These are phyloP conservation scores for Sarocladium kiliense DNA, from an alignment of 2,329 filamentous ascomycete genomes.

Conservation along the genomic window DNA sequence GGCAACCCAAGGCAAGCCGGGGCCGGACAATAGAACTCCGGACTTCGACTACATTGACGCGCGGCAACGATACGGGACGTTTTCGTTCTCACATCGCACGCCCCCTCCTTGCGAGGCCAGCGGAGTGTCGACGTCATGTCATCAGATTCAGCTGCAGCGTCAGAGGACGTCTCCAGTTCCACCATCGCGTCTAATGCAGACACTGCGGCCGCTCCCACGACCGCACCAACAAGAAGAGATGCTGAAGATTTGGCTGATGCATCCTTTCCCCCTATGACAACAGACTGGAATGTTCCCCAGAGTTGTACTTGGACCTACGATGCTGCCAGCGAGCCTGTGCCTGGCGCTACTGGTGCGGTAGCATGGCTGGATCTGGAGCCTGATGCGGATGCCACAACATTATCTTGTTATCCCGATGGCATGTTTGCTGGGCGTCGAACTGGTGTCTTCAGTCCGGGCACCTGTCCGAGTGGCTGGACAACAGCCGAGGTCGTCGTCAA, in stretches of 20 bases:
- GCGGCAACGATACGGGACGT: neutral
- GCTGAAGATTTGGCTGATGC: neutral
- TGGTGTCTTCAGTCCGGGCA: conserved; percentile 34
- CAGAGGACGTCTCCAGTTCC: neutral
- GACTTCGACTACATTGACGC: neutral
- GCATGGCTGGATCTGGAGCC: conserved; percentile 34
- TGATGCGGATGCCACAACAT: conserved; percentile 27
- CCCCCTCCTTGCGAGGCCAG: neutral
- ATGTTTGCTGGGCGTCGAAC: conserved; percentile 32
- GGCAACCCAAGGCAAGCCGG: neutral
- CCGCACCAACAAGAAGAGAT: neutral
- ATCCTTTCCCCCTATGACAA: conserved; percentile 28
- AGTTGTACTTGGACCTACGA: conserved; percentile 35
- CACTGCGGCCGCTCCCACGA: neutral
- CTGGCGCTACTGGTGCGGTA: conserved; percentile 22
- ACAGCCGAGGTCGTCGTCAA: conserved; percentile 28
- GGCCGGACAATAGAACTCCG: neutral
- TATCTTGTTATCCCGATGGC: conserved; percentile 35
- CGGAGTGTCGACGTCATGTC: neutral
- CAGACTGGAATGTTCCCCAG: conserved; percentile 28
- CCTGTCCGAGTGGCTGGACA: conserved; percentile 35
- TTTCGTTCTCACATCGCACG: neutral
- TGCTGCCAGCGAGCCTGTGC: conserved; percentile 18
- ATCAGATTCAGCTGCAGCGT: neutral
- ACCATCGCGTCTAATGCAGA: neutral